Conservation (phyloP, 2,329 filamentous ascomycete species). For the Xylaria hypoxylon region DNA sequence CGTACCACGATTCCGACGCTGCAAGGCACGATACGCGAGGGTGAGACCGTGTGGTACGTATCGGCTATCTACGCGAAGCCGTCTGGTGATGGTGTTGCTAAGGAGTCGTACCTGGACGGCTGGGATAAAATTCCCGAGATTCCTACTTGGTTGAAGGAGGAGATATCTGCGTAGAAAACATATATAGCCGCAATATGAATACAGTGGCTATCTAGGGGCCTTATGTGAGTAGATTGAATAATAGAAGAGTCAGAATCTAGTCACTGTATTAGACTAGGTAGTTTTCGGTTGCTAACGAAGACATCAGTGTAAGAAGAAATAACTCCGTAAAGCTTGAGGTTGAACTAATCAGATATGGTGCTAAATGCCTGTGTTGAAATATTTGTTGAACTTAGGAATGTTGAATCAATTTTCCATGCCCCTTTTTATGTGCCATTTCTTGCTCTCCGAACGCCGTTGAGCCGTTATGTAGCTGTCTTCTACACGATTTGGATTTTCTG, state of each 20-base stretch:
- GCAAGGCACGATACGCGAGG: constrained; percentile 69
- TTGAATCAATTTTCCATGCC: constrained; percentile 21
- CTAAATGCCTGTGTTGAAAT: not conserved
- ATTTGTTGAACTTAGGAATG: constrained; percentile 8
- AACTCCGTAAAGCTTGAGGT: not conserved
- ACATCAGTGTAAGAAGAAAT: not conserved
- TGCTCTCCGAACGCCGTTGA: constrained; percentile 26
- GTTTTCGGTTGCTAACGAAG: not conserved
- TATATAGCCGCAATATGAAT: not conserved
- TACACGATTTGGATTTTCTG: not conserved
- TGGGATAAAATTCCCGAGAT: constrained; percentile 70
- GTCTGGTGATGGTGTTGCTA: constrained; percentile 62
- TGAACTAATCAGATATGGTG: not conserved
- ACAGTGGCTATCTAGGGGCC: not conserved
- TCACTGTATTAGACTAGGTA: not conserved
- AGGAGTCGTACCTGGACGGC: constrained; percentile 65
- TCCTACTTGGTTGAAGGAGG: constrained; percentile 69
- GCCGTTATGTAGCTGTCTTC: constrained; percentile 17
- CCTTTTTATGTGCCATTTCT: not conserved
- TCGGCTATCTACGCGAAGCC: constrained; percentile 79
- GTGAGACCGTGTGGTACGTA: constrained; percentile 73
- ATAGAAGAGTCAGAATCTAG: not conserved
- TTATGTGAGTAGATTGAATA: not conserved
- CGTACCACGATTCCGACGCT: constrained; percentile 78
- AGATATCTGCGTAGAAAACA: constrained; percentile 55